phyloP scores from a whole-genome alignment of 2,329 filamentous ascomycete species.

The Aspergillus fumigatus region DNA sequence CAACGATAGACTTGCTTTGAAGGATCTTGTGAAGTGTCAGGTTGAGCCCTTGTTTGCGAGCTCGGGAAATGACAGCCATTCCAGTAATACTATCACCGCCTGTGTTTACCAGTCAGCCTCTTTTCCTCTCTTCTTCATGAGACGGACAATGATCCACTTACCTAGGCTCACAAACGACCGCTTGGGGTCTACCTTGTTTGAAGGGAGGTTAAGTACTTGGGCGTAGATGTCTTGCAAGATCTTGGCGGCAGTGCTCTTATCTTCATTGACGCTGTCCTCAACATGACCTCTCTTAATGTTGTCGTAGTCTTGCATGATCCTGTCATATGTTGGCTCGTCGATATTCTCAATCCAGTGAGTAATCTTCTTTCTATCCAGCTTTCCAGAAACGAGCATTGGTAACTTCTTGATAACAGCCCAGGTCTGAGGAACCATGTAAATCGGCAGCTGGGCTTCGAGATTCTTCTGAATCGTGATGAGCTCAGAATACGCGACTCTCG shows the following conservation, averaged over 20 bases:
- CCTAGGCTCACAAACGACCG: conserved; percentile 36
- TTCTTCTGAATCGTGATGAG: conserved; percentile 34
- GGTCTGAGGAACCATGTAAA: conserved; percentile 43
- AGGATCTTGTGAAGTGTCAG: conserved; percentile 32
- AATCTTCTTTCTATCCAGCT: conserved; percentile 38
- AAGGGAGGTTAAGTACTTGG: conserved; percentile 33
- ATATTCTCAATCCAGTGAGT: conserved; percentile 43
- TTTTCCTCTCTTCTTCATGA: background rate
- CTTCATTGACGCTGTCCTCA: conserved; percentile 13
- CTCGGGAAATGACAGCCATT: conserved; percentile 36
- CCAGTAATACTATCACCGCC: conserved; percentile 39
- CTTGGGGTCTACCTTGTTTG: conserved; percentile 29
- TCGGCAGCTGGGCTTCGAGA: conserved; percentile 40
- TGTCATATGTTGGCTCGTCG: conserved; percentile 36
- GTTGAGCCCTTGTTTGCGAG: conserved; percentile 32
- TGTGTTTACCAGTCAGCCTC: conserved; percentile 5
- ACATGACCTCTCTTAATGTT: conserved; percentile 21
- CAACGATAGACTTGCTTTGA: conserved; percentile 29
- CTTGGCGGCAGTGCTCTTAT: conserved; percentile 14
- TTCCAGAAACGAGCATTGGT: conserved; percentile 35
- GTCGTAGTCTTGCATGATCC: conserved; percentile 36
- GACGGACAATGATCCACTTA: conserved; percentile 13
- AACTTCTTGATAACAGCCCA: conserved; percentile 39
- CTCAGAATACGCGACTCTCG: conserved; percentile 20
- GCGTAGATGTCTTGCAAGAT: conserved; percentile 30